These are phyloP conservation scores for Suillus fuscotomentosus DNA, from an alignment of 768 basidiomycete species.

Conservation along the genomic window DNA sequence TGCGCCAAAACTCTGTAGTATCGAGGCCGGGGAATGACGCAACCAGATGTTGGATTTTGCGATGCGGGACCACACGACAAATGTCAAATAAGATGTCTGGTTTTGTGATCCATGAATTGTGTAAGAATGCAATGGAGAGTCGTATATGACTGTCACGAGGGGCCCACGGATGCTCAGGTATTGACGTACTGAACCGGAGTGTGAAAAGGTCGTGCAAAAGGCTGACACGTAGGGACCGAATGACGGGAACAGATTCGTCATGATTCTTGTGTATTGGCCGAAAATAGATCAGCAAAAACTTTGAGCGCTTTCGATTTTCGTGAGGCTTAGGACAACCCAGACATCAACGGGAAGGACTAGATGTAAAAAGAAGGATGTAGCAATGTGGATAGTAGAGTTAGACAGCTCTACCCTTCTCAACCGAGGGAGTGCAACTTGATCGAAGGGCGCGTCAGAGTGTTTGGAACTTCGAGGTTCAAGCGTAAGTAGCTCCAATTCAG, in stretches of 20 bases:
- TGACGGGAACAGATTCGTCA: background rate
- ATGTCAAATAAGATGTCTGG: no score
- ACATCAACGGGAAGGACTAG: background rate
- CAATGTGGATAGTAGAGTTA: background rate
- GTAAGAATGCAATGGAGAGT: background rate
- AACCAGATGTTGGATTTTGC: background rate
- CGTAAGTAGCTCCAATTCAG: slow-evolving; percentile 30
- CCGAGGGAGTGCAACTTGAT: background rate
- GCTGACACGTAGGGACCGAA: background rate
- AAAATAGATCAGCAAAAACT: background rate
- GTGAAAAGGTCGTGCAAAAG: background rate
- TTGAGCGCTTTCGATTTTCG: background rate
- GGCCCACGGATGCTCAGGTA: background rate
- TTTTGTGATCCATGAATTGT: no score
- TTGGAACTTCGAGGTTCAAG: slow-evolving; percentile 19
- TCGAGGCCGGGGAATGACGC: background rate
- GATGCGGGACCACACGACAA: background rate
- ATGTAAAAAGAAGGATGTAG: background rate
- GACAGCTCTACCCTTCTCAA: background rate
- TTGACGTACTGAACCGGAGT: background rate
- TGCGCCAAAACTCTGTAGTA: background rate
- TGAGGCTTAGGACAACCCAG: background rate
- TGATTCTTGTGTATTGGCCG: background rate
- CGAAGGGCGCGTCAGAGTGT: background rate
- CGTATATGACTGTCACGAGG: background rate